Evolutionary conservation across 164 flowering plant genomes (phyloP).

Genomic region (Berberis thunbergii): DNA sequence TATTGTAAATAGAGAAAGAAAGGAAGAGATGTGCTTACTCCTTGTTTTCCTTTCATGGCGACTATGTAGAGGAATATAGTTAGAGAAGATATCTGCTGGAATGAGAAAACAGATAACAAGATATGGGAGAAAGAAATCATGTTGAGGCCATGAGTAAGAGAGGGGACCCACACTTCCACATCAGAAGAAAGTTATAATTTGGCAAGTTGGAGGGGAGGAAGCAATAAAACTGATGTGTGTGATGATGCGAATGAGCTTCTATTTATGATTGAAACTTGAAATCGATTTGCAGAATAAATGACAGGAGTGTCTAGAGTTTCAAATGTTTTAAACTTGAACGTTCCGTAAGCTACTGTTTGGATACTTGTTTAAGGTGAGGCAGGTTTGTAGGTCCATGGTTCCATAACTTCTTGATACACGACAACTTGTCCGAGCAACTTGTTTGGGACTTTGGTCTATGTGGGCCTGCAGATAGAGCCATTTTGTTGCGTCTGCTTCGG

Average conservation of each 20-base stretch:
- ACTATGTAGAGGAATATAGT: constrained; percentile 2
- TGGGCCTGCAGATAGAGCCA: background rate
- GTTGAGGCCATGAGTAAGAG: background rate
- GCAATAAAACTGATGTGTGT: constrained; percentile 14
- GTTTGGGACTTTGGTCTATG: background rate
- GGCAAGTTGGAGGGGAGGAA: constrained; percentile 22
- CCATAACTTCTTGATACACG: background rate
- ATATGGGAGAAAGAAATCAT: constrained; percentile 6
- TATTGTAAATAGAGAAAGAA: background rate
- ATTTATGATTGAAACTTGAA: background rate
- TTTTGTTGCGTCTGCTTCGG: no score
- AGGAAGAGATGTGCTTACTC: constrained; percentile 20
- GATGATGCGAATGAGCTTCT: constrained; percentile 14
- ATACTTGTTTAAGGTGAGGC: constrained; percentile 7
- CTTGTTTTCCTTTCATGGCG: constrained; percentile 25
- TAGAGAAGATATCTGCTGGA: constrained; percentile 1
- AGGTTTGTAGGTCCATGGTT: constrained; percentile 7
- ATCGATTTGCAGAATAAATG: background rate
- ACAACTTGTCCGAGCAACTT: constrained; percentile 1
- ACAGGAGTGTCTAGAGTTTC: constrained; percentile 2
- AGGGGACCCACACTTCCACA: constrained; percentile 3
- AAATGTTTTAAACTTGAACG: background rate
- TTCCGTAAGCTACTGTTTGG: background rate
- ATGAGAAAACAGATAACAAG: constrained; percentile 15
- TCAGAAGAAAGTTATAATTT: constrained; percentile 2